A percentile compares a stretch with the other conserved stretches of the same genome.
These are phyloP conservation scores for Ascochyta koolunga DNA, from an alignment of 2,329 filamentous ascomycete species.

Conservation along the genomic window DNA sequence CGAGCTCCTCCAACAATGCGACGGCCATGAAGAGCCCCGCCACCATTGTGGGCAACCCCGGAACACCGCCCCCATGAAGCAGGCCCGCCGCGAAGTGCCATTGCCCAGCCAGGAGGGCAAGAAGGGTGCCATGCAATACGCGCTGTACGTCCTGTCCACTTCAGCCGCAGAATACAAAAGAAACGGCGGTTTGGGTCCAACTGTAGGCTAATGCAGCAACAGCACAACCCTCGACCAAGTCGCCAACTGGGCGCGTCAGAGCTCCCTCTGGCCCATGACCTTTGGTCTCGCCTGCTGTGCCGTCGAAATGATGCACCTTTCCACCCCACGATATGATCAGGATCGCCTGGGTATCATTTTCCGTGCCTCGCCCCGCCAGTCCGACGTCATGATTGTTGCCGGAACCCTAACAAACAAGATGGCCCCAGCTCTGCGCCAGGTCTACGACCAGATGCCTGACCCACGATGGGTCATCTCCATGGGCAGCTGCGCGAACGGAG, in stretches of 20 bases:
- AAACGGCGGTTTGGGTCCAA: neutral
- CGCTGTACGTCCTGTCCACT: constrained; percentile 70
- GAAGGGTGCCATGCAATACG: constrained; percentile 83
- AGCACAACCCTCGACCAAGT: constrained; percentile 83
- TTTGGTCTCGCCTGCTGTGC: constrained; percentile 91
- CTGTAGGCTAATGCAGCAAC: constrained; percentile 24
- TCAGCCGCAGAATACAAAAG: neutral
- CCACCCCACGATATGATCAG: constrained; percentile 89
- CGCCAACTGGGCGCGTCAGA: constrained; percentile 84
- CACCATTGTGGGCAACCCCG: constrained; percentile 61
- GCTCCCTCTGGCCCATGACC: constrained; percentile 90
- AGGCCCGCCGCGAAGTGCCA: constrained; percentile 71
- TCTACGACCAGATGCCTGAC: constrained; percentile 96
- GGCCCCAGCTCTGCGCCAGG: constrained; percentile 85
- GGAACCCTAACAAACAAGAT: constrained; percentile 96
- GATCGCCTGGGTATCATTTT: constrained; percentile 92
- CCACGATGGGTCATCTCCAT: constrained; percentile 86
- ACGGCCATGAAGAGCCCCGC: constrained; percentile 61
- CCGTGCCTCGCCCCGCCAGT: constrained; percentile 85
- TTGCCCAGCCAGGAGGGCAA: constrained; percentile 79
- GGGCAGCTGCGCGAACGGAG: constrained; percentile 84
- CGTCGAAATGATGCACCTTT: constrained; percentile 93
- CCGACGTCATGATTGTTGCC: constrained; percentile 93
- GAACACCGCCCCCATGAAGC: constrained; percentile 60
- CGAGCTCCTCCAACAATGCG: constrained; percentile 68